Evolutionary conservation across 2,329 filamentous ascomycete genomes (phyloP), one percentile per base, ranked within the genome.

Genomic region (Fusarium incarnatum): DNA sequence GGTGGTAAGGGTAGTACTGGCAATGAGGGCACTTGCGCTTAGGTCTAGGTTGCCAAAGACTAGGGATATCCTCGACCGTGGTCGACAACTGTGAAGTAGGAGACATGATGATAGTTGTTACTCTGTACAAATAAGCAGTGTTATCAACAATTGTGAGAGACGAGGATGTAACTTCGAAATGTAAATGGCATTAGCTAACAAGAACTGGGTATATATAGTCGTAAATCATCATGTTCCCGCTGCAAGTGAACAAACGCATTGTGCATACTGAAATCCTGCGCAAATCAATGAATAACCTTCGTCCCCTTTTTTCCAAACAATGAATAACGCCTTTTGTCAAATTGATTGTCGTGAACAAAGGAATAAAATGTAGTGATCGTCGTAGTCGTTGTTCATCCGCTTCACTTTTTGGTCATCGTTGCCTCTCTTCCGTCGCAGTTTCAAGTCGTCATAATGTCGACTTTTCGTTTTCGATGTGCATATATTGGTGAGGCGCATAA

Each of bases 171-270:
- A 44, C 10, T 25, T 42, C 8, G 25, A 44, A 60, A 22, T 40
- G 44, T 37, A 55, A 54, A 47, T 68, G 42, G 52, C 47, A 70
- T 71, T 71, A 71, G 48, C 49, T 68, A 68, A 49, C 50, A 61
- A 50, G 23, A 45, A 37, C 37, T 46, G 68, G 68, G 68, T 70
- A 70, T 70, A 70, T 71, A 68, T 71, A 60, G 55, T 70, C 68
- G 48, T 70, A 60, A 70, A 40, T 70, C 68, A 71, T 70, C 45
- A 59, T 64, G 50, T 65, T 65, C 54, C 42, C 65, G 32, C 49
- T 56, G 32, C 27, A 56, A 57, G 52, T 71, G 68, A 71, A 71
- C 55, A 65, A 68, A 60, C 47, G 42, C 54, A 40, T 50, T 68
- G 47, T 54, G 55, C 58, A 55, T 52, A 49, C 48, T 65, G 37